Percentiles rank a stretch among this genome's conserved stretches.
phyloP scores from a whole-genome alignment of 768 basidiomycete species.

The Suillus decipiens region DNA sequence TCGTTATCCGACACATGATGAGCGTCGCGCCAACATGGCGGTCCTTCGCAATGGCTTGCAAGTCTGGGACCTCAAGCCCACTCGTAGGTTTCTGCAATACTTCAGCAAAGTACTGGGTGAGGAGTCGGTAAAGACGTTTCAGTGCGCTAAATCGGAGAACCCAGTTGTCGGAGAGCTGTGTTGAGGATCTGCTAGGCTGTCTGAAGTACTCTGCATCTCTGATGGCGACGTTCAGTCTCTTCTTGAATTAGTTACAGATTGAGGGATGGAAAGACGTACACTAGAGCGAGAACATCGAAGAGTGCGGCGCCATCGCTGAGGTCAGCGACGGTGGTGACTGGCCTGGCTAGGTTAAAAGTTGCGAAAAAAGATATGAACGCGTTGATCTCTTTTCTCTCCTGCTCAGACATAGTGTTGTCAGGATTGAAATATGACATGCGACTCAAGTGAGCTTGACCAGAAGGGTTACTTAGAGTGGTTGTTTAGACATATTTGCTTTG shows the following conservation, averaged over 20 bases:
- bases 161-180: conserved; percentile 83
- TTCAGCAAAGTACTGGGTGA: conserved; percentile 87
- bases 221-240: conserved; percentile 17
- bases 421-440: neutral
- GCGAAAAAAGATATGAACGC: conserved; percentile 83
- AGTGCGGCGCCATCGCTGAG: conserved; percentile 80
- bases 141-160: conserved; percentile 81
- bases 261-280: conserved; percentile 51
- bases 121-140: conserved; percentile 83
- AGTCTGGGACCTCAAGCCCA: conserved; percentile 82
- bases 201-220: conserved; percentile 85
- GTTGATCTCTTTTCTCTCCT: conserved; percentile 62
- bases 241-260: neutral
- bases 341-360: conserved; percentile 66
- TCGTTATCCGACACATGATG: conserved; percentile 75
- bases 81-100: conserved; percentile 79
- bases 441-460: too few species aligned
- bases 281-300: conserved; percentile 70
- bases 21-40: conserved; percentile 64
- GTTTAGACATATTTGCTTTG: too few species aligned
- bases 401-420: conserved; percentile 34
- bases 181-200: conserved; percentile 54
- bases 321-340: conserved; percentile 64
- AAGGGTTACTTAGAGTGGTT: too few species aligned
- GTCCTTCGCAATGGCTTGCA: conserved; percentile 85